Conservation (phyloP, 345 rosid species). For the Capsella bursapastoris region DNA sequence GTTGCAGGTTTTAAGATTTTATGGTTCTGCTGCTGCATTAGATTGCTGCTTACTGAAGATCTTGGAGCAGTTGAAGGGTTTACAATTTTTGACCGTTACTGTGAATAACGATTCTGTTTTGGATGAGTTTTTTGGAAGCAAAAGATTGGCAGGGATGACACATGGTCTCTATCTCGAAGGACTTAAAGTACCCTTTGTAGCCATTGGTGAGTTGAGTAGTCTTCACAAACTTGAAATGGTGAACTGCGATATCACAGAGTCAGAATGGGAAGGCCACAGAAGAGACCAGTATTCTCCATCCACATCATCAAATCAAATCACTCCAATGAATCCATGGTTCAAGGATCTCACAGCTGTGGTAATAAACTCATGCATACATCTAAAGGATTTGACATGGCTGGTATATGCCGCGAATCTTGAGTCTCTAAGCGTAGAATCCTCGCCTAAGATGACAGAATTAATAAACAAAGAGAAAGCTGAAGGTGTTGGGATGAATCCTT, state of each 20-base stretch:
- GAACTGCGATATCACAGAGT: constrained; percentile 8
- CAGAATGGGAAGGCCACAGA: not conserved
- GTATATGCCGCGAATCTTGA: constrained; percentile 14
- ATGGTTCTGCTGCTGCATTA: constrained; percentile 8
- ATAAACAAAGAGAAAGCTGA: constrained; percentile 14
- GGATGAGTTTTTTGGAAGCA: constrained; percentile 6
- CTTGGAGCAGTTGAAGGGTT: not conserved
- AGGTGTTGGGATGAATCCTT: not conserved
- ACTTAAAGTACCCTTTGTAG: constrained; percentile 4
- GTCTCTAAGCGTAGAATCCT: not conserved
- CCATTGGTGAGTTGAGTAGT: constrained; percentile 8
- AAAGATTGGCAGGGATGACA: not conserved
- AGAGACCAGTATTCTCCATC: not conserved
- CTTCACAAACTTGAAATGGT: constrained; percentile 20
- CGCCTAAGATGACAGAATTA: constrained; percentile 16
- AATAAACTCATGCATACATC: constrained; percentile 5
- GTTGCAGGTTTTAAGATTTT: constrained; percentile 30
- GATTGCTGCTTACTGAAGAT: not conserved
- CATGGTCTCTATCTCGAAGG: constrained; percentile 9
- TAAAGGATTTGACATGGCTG: constrained; percentile 31
- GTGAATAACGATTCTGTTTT: constrained; percentile 3
- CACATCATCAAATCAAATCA: not conserved
- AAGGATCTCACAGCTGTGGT: constrained; percentile 23
- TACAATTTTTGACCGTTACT: constrained; percentile 18
- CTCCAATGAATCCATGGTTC: constrained; percentile 9